These are phyloP conservation scores for Venturia asperata DNA, from an alignment of 2,329 filamentous ascomycete species.

Conservation along the genomic window DNA sequence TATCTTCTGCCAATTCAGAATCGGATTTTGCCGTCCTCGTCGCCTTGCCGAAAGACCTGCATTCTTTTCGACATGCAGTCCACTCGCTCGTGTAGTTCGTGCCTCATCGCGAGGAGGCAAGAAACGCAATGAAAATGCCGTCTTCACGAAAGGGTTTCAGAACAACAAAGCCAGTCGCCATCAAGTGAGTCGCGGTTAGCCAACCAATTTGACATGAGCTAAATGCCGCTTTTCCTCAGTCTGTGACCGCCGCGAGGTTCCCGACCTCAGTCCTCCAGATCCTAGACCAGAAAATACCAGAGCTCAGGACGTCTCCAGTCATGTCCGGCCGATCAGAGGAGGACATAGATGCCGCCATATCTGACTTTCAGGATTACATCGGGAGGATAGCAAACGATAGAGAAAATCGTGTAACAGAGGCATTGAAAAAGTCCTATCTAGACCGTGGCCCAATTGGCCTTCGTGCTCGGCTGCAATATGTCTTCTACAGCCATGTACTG, in stretches of 20 bases:
- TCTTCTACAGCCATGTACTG: constrained; percentile 49
- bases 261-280: neutral
- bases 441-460: constrained; percentile 46
- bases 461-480: constrained; percentile 53
- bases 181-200: neutral
- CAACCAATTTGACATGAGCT: neutral
- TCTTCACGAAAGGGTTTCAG: too few species aligned
- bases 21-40: neutral
- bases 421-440: constrained; percentile 40
- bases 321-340: constrained; percentile 12
- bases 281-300: neutral
- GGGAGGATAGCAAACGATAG: neutral
- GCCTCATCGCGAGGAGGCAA: neutral
- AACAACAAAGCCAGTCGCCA: neutral
- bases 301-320: constrained; percentile 2
- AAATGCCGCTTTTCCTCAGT: neutral
- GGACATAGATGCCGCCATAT: neutral
- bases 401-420: neutral
- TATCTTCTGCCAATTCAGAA: constrained; percentile 8
- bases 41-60: neutral
- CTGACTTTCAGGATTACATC: constrained; percentile 5
- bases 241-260: neutral
- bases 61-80: constrained; percentile 6
- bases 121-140: neutral
- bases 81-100: neutral